Evolutionary conservation across 768 basidiomycete genomes (phyloP), one percentile per base, ranked within the genome.

Genomic region (Rhodotorula paludigena): DNA sequence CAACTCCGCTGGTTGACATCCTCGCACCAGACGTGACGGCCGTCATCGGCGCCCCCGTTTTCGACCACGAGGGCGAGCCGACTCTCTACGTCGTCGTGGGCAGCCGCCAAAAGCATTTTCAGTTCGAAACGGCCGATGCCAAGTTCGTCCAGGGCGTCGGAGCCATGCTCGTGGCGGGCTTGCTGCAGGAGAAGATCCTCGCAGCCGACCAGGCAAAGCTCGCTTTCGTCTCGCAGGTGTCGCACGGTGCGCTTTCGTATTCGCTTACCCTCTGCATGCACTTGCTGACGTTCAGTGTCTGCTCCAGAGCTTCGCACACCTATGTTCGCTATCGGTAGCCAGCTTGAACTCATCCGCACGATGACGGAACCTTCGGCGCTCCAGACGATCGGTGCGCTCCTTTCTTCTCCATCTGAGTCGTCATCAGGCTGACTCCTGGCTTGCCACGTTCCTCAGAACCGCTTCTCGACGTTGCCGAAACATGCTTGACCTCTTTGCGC

Each of bases 11-110:
- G 8, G 6, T 3, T 11, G 30, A 39, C 16, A 12, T 60, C 25
- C n/a, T 60, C 16, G 30, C 60, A 21, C 21, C 38, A 4, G 49
- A 39, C 21, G 39, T 48, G 7, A 42, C 20, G 4, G 49, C 60
- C 25, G 5, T 28, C 23, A 32, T 53, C 36, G 39, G 30, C 23
- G 23, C 8, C 12, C 60, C 60, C 21, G 23, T 60, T 15, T 60
- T 60, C 33, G 49, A 60, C 32, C 60, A 60, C 49, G 49, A 60
- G n/a, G 60, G 60, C 38, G 60, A 51, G 38, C 60, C 60, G 15
- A 21, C 38, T 4, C 41, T 60, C 20, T 36, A n/a, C 39, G 23
- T 60, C 30, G 38, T 60, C 32, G n/a, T 41, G 33, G 49, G 60
- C 11, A 52, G 49, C 10, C 14, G 20, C 5, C 9, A 60, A 51